Conservation (phyloP, 1,139 yeast genomes). For the Kodamaea derodonti region DNA sequence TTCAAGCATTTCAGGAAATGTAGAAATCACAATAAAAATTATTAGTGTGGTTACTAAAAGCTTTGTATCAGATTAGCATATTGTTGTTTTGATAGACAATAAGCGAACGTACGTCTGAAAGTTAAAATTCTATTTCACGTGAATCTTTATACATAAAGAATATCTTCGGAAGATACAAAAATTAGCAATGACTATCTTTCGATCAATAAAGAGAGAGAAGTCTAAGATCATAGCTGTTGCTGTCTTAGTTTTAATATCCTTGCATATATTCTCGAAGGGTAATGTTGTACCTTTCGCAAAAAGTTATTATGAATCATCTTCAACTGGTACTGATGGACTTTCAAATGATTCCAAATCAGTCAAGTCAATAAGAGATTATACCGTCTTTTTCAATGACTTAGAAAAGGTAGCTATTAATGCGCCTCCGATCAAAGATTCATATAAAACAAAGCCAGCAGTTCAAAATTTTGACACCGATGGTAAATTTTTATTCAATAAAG, state of each 20-base stretch:
- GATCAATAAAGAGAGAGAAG: constrained; percentile 11
- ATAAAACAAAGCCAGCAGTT: constrained; percentile 25
- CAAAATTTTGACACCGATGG: constrained; percentile 24
- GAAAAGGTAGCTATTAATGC: constrained; percentile 25
- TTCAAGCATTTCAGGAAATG: too few species aligned
- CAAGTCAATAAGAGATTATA: constrained; percentile 22
- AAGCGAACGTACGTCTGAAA: too few species aligned
- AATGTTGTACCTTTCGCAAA: not conserved
- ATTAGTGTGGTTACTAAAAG: too few species aligned
- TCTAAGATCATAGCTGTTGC: constrained; percentile 8
- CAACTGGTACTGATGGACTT: not conserved
- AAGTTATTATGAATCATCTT: not conserved
- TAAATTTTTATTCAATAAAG: constrained; percentile 33
- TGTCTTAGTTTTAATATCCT: constrained; percentile 3
- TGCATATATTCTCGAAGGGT: constrained; percentile 1
- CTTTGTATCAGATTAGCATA: too few species aligned
- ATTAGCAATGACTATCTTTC: constrained; percentile 7
- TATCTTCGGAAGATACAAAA: too few species aligned
- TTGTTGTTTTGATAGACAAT: too few species aligned
- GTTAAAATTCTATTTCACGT: too few species aligned
- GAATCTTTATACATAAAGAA: too few species aligned
- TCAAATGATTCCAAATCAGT: not conserved
- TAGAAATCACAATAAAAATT: too few species aligned
- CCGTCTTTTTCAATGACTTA: constrained; percentile 30
- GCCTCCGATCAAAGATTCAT: constrained; percentile 33